Base-by-base conservation (phyloP, 331 rosid genomes). In the Arachis monticola region DNA sequence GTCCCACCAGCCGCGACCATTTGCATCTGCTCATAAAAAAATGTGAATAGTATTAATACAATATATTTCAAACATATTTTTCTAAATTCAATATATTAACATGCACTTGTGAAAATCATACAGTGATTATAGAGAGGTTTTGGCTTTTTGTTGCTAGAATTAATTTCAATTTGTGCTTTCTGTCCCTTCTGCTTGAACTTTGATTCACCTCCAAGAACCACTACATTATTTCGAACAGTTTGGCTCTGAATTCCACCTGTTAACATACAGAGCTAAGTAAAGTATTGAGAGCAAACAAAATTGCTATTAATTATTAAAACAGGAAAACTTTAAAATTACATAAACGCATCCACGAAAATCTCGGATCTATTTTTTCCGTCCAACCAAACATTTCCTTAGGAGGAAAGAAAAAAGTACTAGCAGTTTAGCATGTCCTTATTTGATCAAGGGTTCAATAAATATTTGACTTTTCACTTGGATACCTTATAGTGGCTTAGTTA, bases 1-100 rank as follows among this genome's bases (percentile, higher is more conserved):
- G 85, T 91, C 96, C 98, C 98, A 93, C 91, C 92, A 91, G 53
- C 98, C 98, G 12, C 84, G 11, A 11, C 98, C 98, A 73, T 88
- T 88, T 67, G 87, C 88, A 87, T 93, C 96, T 93, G 89, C 50
- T 13, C 76, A 52, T 70, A 22, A 17, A 22, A n/a, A 73, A 73
- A 61, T 12, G 30, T 53, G 62, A 60, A 58, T 2, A 67, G 67
- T 67, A 78, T 55, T 62, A 60, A n/a, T 30, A 27, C 11, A 11
- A 45, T 22, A 76, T 51, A 17, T 67, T 60, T 62, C 72, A 44
- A 73, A 75, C 6, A 5, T 27, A n/a, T 63, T 32, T 27, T 27
- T 44, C 65, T 46, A n/a, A 30, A 52, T 72, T 44, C 11, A 60
- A 64, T 10, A 67, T 50, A 22, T 42, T 38, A 38, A 38, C 4